Evolutionary conservation across 148 eudicot genomes (phyloP).

Genomic region (Cornus kousa): DNA sequence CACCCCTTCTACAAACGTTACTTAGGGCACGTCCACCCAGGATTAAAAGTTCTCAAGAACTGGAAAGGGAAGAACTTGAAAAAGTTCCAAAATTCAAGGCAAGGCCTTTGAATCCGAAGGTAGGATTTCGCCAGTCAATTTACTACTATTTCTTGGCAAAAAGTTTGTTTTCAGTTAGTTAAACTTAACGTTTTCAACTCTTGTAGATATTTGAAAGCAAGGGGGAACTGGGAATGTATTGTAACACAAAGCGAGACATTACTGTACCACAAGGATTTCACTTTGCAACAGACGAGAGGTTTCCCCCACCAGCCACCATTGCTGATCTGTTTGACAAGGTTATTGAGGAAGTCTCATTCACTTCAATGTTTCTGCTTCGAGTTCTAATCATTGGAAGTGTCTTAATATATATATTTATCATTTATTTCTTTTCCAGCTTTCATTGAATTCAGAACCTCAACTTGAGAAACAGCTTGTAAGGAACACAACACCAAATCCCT

Average conservation of each 20-base stretch:
- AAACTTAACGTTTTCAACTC: not conserved
- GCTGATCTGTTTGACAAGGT: constrained; percentile 91
- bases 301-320: constrained; percentile 62
- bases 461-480: constrained; percentile 59
- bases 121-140: constrained; percentile 11
- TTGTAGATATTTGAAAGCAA: constrained; percentile 89
- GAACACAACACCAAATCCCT: constrained; percentile 76
- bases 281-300: constrained; percentile 79
- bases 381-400: not conserved
- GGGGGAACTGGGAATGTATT: constrained; percentile 77
- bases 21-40: constrained; percentile 79
- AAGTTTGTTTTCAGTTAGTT: not conserved
- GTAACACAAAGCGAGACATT: constrained; percentile 67
- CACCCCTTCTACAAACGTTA: constrained; percentile 81
- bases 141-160: not conserved
- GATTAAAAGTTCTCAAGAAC: constrained; percentile 73
- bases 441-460: constrained; percentile 60
- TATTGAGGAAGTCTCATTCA: not conserved
- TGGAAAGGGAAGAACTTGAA: constrained; percentile 82
- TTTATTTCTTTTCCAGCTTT: constrained; percentile 51
- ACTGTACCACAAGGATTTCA: constrained; percentile 89
- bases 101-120: constrained; percentile 90
- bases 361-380: not conserved
- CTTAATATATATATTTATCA: not conserved
- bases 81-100: constrained; percentile 89